These are phyloP conservation scores for Cutaneotrichosporon mucoides DNA, from an alignment of 1,284 basidiomycete genomes.

Conservation along the genomic window DNA sequence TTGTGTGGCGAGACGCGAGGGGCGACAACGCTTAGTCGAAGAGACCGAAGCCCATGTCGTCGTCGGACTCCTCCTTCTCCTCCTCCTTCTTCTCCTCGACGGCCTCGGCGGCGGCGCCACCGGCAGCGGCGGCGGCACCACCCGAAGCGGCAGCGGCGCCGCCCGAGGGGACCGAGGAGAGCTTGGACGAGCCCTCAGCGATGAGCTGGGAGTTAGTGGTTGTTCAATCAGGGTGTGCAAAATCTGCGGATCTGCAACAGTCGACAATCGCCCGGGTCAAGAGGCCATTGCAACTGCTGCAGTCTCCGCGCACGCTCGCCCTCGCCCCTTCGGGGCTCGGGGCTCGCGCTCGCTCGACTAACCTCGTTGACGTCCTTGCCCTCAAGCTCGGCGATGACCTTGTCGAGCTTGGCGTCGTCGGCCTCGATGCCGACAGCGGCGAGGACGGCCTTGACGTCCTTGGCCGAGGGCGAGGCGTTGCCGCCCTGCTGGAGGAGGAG, in stretches of 20 bases:
- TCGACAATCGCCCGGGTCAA: too few relatives aligned
- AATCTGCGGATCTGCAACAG: not conserved
- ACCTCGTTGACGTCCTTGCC: constrained; percentile 87
- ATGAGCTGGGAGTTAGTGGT: constrained; percentile 63
- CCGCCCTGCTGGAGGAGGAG: constrained; percentile 95
- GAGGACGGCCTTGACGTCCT: constrained; percentile 87
- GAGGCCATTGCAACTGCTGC: too few relatives aligned
- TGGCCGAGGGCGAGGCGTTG: constrained; percentile 79
- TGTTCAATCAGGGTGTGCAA: not conserved
- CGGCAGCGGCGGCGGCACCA: constrained; percentile 52
- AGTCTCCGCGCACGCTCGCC: too few relatives aligned
- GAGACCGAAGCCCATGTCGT: constrained; percentile 71
- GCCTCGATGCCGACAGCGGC: constrained; percentile 81
- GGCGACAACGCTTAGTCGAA: constrained; percentile 66
- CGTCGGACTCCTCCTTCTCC: constrained; percentile 51
- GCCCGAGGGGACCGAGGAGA: constrained; percentile 71
- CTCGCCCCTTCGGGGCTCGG: too few relatives aligned
- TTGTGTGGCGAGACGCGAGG: not conserved
- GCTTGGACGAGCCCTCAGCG: constrained; percentile 84
- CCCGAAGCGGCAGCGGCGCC: constrained; percentile 45
- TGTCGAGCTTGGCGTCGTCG: constrained; percentile 76
- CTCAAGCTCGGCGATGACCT: constrained; percentile 84
- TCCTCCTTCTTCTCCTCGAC: constrained; percentile 65
- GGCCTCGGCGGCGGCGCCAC: constrained; percentile 60
- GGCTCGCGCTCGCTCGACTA: constrained; percentile 29